Base-by-base conservation (phyloP, 1,139 yeast species). In the Nakaseomyces uthaithaninus region DNA sequence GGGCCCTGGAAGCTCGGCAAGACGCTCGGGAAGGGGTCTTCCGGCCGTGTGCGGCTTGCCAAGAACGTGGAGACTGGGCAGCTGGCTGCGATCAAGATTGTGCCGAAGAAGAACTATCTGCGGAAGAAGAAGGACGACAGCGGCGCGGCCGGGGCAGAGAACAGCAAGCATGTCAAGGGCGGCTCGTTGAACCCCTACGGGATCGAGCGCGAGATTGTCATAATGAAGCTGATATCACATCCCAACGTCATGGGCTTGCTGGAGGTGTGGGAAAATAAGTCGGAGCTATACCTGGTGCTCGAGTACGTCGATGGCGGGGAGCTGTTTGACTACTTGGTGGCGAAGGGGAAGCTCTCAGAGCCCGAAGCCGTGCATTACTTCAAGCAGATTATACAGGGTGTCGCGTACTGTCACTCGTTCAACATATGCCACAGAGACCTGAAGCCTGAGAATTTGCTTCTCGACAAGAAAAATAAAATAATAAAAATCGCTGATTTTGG, bases 221-320 rank as follows among this genome's bases (percentile, higher is more conserved):
- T 82, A 45, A 82, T 82, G 93, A 82, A 82, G 61, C 65, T 82
- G 36, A 69, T 82, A 39, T 75, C 83, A 34, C 91, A 82, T 59
- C 80, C 86, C 23, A 81, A 82, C 55, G 84, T 82, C 15, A 73
- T 82, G 64, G 73, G 84, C 39, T 64, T 82, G 40, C 80, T 80
- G 52, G 93, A 82, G 55, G 93, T 82, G 34, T 82, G 91, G 91
- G 93, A 82, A 62, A 81, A 85, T 39, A 76, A 82, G 45, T 77
- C 77, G 51, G 87, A 84, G 30, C 65, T 82, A 37, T 82, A 80
- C 52, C 63, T 82, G 49, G 87, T 82, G 12, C 64, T 83, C 40
- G 93, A 82, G 59, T 82, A 81, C 57, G 89, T 82, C 24, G 89
- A 82, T 60, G 91, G 91, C 18, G 93, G 93, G 43, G 93, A 82